Percentiles rank a stretch among this genome's conserved stretches.
These are phyloP conservation scores for Oryza glaberrima DNA, from an alignment of 176 grass and related monocot species.

Conservation along the genomic window DNA sequence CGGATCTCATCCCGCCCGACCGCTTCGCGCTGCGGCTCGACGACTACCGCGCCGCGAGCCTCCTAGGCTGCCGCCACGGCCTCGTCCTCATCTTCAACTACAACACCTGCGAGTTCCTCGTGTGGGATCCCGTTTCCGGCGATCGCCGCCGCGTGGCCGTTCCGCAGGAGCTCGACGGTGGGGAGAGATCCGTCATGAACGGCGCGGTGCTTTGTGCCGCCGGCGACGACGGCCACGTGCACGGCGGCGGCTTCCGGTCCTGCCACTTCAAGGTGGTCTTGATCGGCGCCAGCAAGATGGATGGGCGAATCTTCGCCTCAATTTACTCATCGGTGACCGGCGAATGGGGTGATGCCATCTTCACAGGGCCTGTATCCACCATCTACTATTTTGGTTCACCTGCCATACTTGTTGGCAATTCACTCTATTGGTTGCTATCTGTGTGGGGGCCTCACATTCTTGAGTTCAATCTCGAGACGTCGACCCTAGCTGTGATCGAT, in stretches of 20 bases:
- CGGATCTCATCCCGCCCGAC: conserved; percentile 2
- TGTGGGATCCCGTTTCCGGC: neutral
- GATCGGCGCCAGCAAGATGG: neutral
- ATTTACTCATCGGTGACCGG: neutral
- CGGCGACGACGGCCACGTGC: neutral
- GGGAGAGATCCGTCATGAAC: neutral
- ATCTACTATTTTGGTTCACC: neutral
- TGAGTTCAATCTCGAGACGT: neutral
- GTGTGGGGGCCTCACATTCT: neutral
- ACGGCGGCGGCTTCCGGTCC: neutral
- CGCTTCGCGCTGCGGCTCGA: neutral
- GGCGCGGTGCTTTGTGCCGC: neutral
- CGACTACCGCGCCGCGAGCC: neutral
- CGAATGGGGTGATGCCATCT: neutral
- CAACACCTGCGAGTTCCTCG: neutral
- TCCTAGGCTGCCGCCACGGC: neutral
- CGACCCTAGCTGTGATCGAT: neutral
- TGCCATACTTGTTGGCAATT: neutral
- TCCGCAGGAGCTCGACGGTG: neutral
- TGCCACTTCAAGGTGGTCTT: conserved; percentile 2
- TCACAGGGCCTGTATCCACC: neutral
- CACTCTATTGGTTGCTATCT: neutral
- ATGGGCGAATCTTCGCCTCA: neutral
- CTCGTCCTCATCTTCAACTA: neutral
- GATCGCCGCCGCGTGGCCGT: neutral